Evolutionary conservation across 2,329 filamentous ascomycete genomes (phyloP), one percentile per base, ranked within the genome.

Genomic region (Helicocarpus griseus): DNA sequence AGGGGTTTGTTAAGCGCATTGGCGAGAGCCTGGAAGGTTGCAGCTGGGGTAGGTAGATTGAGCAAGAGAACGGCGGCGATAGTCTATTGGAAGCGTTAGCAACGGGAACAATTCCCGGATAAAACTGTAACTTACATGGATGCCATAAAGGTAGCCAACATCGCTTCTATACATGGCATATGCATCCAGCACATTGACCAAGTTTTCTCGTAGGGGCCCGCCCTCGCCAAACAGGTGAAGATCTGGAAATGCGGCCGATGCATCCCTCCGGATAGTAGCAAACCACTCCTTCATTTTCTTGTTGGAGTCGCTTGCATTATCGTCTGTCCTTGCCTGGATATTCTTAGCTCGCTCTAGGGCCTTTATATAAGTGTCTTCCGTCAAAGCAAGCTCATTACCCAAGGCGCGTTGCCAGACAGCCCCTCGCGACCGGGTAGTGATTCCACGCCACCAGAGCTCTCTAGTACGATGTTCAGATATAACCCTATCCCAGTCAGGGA

Each of bases 391-490:
- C 52, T 82, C 78, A 55, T 84, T 84, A 35, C 79, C 80, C 47
- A 84, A 73, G 1, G 80, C 80, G 52, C 72, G 75, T 54, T 73
- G 69, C 81, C 81, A 84, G 31, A 82, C 79, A 22, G 70, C 59
- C 17, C 78, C 80, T 53, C 81, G 70, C 52, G 73, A 73, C 53
- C 74, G 73, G 3, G 79, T 72, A 0, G 78, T 76, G 13, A 84
- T 74, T 22, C 81, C 81, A 53, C 78, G 75, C 81, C 81, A 84
- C 79, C 80, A 84, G 33, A 83, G 73, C 61, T 82, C 79, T 24
- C 80, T 73, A 2, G 76, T 80, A 5, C 76, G 71, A 21, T 73
- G 73, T 57, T 80, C 75, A 4, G 70, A 66, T 56, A 82, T 72
- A 28, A 76, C 76, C 1, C 70, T 66, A 40, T 78, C 74, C 77